Evolutionary conservation across 2,329 filamentous ascomycete genomes (phyloP).

Genomic region (Arachnomyces sp.): DNA sequence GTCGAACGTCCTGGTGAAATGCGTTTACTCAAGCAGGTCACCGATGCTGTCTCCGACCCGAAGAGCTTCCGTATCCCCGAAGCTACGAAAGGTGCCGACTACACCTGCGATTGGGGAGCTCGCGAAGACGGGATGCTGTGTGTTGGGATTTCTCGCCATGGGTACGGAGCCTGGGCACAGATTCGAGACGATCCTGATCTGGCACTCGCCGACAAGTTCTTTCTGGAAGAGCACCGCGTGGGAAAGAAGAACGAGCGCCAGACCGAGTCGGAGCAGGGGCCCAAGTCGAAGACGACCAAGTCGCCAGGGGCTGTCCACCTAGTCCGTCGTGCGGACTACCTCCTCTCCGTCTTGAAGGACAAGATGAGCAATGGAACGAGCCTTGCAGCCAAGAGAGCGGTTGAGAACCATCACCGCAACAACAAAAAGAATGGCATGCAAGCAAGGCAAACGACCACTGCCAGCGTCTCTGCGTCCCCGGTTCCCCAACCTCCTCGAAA

Average conservation of each 20-base stretch:
- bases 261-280: slow-evolving; percentile 39
- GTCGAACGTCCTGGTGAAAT: slow-evolving; percentile 86
- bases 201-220: slow-evolving; percentile 81
- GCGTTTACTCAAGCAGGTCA: slow-evolving; percentile 68
- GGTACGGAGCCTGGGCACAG: slow-evolving; percentile 89
- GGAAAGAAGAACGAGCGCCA: slow-evolving; percentile 94
- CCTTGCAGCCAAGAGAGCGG: slow-evolving; percentile 63
- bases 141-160: slow-evolving; percentile 84
- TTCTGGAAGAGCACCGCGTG: slow-evolving; percentile 94
- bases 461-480: slow-evolving; percentile 38
- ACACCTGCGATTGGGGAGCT: slow-evolving; percentile 84
- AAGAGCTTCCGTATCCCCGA: slow-evolving; percentile 78
- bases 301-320: slow-evolving; percentile 96
- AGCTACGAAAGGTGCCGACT: slow-evolving; percentile 84
- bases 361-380: slow-evolving; percentile 60
- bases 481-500: slow-evolving; percentile 33
- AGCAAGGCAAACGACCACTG: slow-evolving; percentile 25
- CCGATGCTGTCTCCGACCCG: slow-evolving; percentile 57
- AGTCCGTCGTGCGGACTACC: slow-evolving; percentile 86
- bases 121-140: slow-evolving; percentile 96
- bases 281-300: slow-evolving; percentile 47
- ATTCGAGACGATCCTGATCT: slow-evolving; percentile 89
- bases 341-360: slow-evolving; percentile 88
- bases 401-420: slow-evolving; percentile 91
- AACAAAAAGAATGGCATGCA: slow-evolving; percentile 61